phyloP scores from a whole-genome alignment of 2,329 filamentous ascomycete species.

The Nothophaeocryptopus gaeumannii region DNA sequence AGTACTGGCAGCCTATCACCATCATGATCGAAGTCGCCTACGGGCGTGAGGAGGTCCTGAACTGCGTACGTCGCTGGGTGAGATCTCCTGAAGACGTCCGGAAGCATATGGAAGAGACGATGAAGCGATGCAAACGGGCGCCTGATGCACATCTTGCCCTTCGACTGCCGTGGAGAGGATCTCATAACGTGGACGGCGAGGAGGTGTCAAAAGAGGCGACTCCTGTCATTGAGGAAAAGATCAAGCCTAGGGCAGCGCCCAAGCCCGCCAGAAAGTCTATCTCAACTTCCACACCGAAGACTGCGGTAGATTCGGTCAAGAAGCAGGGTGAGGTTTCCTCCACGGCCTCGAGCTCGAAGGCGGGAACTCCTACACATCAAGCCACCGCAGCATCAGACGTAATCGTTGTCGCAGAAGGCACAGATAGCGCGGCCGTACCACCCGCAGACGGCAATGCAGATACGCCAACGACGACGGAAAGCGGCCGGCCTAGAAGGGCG shows the following conservation, averaged over 20 bases:
- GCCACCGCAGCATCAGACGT: too few species aligned
- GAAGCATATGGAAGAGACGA: slow-evolving; percentile 56
- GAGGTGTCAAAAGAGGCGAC: slow-evolving; percentile 29
- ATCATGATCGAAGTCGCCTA: slow-evolving; percentile 54
- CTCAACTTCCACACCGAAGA: slow-evolving; percentile 8
- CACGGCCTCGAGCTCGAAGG: not conserved
- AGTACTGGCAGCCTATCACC: slow-evolving; percentile 77
- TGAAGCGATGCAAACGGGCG: slow-evolving; percentile 55
- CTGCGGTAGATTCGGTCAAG: not conserved
- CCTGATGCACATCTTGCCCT: slow-evolving; percentile 56
- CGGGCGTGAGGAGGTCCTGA: slow-evolving; percentile 51
- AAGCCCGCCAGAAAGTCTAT: slow-evolving; percentile 25
- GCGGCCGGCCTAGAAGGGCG: slow-evolving; percentile 26
- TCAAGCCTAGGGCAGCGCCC: slow-evolving; percentile 13
- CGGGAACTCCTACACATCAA: too few species aligned
- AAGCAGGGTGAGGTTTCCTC: not conserved
- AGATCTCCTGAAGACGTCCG: slow-evolving; percentile 53
- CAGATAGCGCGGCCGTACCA: not conserved
- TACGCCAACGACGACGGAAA: slow-evolving; percentile 13
- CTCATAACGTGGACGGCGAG: slow-evolving; percentile 17
- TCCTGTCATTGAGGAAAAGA: slow-evolving; percentile 21
- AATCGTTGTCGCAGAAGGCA: too few species aligned
- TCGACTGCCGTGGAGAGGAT: slow-evolving; percentile 47
- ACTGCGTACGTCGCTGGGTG: slow-evolving; percentile 56
- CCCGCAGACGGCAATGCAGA: slow-evolving; percentile 5